Base-by-base conservation (phyloP, 305 asterid genomes). In the Striga hermonthica region DNA sequence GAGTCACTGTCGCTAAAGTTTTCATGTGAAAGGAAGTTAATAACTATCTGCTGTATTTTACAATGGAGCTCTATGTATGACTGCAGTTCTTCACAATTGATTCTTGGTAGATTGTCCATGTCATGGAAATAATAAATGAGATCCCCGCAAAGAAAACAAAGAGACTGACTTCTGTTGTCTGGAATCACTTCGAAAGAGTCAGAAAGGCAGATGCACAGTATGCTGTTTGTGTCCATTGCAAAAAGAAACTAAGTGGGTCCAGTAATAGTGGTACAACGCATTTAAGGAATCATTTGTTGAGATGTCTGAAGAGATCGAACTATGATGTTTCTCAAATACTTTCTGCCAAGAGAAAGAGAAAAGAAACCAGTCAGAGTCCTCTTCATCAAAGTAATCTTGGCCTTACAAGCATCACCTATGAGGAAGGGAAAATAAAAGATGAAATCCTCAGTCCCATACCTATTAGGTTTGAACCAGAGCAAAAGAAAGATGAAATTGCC, bases 241-340 rank as follows among this genome's bases (percentile, higher is more conserved):
- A 88, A 52, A 93, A 93, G 90, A 90, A 88, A 81, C 87, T 93
- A 31, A 89, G 98, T 56, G 98, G 98, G 57, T 93, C 98, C 31
- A 90, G 97, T 78, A 89, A 89, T 66, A 92, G 98, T 15, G 98
- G 98, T 66, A 92, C 98, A 38, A 92, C 97, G 14, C 98, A 93
- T 83, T 76, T 93, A 65, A 81, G 97, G 77, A 93, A 93, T 76
- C 98, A 93, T 78, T 74, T 93, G 78, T 38, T 93, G 53, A 88
- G 98, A 61, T 93, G 98, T 76, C 76, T 93, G 79, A 93, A 93
- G 79, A 83, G 95, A 71, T 90, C 97, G 34, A 90, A 93, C 61
- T 87, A 64, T 61, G 98, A 93, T 62, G 98, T 93, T 78, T 81
- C 98, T 67, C 91, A 84, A 72, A 82, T 93, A 79, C 86, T 93